Conservation (phyloP, 306 rosid species). For the Prunus mira region DNA sequence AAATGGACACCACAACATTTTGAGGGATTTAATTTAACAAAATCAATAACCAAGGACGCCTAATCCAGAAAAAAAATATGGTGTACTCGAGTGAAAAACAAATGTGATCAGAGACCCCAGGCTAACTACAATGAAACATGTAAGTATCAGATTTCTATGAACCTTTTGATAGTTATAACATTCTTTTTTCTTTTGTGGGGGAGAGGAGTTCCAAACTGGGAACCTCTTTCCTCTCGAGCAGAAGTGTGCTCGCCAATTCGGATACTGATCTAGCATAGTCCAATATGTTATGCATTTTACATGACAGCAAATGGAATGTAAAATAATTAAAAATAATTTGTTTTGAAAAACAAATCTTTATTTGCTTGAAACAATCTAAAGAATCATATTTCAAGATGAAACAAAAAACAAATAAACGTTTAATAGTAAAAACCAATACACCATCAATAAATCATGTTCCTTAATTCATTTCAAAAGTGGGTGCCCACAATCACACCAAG, state of each 20-base stretch:
- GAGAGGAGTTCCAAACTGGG: not conserved
- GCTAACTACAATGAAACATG: too few species aligned
- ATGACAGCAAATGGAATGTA: not conserved
- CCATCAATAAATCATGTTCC: not conserved
- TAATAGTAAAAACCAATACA: not conserved
- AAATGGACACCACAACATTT: too few species aligned
- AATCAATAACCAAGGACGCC: not conserved
- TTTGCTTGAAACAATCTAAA: not conserved
- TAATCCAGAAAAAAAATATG: not conserved
- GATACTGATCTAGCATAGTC: not conserved
- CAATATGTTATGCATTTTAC: not conserved
- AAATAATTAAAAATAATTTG: not conserved
- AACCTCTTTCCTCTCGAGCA: not conserved
- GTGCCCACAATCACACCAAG: not conserved
- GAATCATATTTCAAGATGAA: not conserved
- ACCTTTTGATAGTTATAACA: not conserved
- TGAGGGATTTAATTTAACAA: not conserved
- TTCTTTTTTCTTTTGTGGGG: not conserved
- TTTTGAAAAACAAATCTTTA: not conserved
- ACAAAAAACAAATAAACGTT: not conserved
- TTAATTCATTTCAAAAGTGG: not conserved
- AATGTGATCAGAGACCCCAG: not conserved
- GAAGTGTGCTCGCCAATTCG: not conserved
- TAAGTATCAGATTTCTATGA: not conserved
- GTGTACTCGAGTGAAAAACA: too few species aligned